Evolutionary conservation across 2,329 filamentous ascomycete genomes (phyloP), one percentile per base, ranked within the genome.

Genomic region (Hypoxylon sp.): DNA sequence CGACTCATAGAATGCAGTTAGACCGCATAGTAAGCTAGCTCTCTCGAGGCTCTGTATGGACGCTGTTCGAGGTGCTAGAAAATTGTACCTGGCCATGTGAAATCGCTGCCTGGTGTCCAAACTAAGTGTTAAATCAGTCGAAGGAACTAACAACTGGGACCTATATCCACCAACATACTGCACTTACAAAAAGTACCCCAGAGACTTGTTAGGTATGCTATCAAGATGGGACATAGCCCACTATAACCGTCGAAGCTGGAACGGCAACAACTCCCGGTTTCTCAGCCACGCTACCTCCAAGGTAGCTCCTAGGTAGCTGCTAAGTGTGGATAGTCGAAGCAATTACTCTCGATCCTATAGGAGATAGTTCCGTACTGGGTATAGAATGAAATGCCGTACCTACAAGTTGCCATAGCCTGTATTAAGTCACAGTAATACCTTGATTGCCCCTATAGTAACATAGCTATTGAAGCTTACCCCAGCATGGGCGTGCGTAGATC

Each of bases 311-410:
- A 42, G 39, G n/a, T 29, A 22, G n/a, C n/a, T 24, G 54, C 78
- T 83, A 65, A 83, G 73, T 80, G 78, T 14, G 84, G 84, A 2
- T 80, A 82, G 74, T 67, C 86, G 53, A 81, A 78, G 84, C 80
- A 3, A 70, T 87, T 11, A 71, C 73, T 2, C 72, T 74, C 44
- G 83, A 81, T 70, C 85, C 84, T 0, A 73, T 86, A 19, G 78
- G 83, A 0, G 76, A 86, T 69, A 81, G 86, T 59, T 72, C 74
- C 33, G 69, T 85, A 2, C 71, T 86, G 62, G 73, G 47, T 22
- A 64, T 59, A 31, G 54, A 59, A 35, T 14, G 44, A 83, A 1
- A 80, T 77, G 72, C 66, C 81, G 52, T 82, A 76, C 81, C 48
- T 82, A 76, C 69, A 85, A 84, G 68, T 73, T 71, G 5, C 67